Percentiles rank a stretch among this genome's conserved stretches.
Conservation (phyloP, 305 asterid species). For the Solanum hybrid region DNA sequence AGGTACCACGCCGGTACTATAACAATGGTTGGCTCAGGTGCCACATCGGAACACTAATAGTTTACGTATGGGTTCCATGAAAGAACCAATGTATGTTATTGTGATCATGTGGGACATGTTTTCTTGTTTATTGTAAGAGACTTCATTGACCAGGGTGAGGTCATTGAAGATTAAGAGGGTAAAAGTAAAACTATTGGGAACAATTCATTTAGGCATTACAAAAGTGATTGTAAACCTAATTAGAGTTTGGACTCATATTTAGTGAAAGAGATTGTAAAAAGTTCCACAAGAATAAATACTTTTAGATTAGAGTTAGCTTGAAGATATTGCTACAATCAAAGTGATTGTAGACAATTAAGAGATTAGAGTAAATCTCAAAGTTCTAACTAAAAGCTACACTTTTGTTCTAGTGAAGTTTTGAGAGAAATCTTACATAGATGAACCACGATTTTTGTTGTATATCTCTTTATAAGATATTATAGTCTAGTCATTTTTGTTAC, state of each 20-base stretch:
- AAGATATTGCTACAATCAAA: not conserved
- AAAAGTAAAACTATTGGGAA: not conserved
- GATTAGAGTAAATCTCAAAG: not conserved
- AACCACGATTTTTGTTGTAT: not conserved
- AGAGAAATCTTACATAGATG: not conserved
- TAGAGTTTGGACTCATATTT: not conserved
- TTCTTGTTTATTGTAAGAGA: not conserved
- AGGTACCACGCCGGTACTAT: not conserved
- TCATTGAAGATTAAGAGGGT: not conserved
- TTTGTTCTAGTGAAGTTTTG: not conserved
- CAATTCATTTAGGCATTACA: not conserved
- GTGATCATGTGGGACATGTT: not conserved
- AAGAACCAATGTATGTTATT: not conserved
- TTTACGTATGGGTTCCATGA: not conserved
- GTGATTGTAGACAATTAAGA: not conserved
- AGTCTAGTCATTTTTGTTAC: not conserved
- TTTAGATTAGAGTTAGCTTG: not conserved
- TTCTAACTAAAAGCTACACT: not conserved
- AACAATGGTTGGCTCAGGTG: not conserved
- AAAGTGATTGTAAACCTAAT: not conserved
- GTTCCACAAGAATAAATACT: not conserved
- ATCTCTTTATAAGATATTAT: not conserved
- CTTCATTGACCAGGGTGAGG: not conserved
- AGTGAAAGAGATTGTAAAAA: not conserved
- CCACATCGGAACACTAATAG: not conserved